Conservation (phyloP, 2,329 filamentous ascomycete species). For the Calonectria leucothoes region DNA sequence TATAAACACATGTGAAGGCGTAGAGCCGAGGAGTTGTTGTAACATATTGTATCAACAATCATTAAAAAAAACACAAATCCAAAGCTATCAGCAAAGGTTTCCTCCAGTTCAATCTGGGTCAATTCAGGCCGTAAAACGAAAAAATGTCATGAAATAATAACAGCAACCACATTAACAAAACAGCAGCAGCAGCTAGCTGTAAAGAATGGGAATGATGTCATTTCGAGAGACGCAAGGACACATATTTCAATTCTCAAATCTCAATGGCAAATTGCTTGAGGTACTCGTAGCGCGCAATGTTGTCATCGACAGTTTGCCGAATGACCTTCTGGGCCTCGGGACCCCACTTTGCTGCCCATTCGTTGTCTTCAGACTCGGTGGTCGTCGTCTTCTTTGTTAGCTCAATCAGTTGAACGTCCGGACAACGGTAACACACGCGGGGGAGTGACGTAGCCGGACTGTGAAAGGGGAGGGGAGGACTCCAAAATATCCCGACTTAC, state of each 20-base stretch:
- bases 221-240: conserved; percentile 16
- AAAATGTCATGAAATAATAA: conserved; percentile 10
- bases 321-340: conserved; percentile 78
- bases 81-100: conserved; percentile 4
- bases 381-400: conserved; percentile 68
- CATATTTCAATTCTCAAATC: conserved; percentile 39
- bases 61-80: conserved; percentile 32
- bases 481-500: conserved; percentile 54
- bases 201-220: not conserved
- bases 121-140: not conserved
- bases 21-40: conserved; percentile 40
- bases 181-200: not conserved
- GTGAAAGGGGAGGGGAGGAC: conserved; percentile 21
- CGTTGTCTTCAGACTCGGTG: conserved; percentile 73
- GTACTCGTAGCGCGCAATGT: conserved; percentile 82
- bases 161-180: too few relatives aligned
- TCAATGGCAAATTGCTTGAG: conserved; percentile 73
- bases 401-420: conserved; percentile 32
- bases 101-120: conserved; percentile 26
- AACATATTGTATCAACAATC: conserved; percentile 46
- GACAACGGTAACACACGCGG: conserved; percentile 35
- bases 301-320: conserved; percentile 76
- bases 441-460: conserved; percentile 34
- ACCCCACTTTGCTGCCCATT: conserved; percentile 82
- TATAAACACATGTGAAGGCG: conserved; percentile 35